phyloP scores from a whole-genome alignment of 768 basidiomycete genomes.

The Hygrophoropsis aurantiaca region DNA sequence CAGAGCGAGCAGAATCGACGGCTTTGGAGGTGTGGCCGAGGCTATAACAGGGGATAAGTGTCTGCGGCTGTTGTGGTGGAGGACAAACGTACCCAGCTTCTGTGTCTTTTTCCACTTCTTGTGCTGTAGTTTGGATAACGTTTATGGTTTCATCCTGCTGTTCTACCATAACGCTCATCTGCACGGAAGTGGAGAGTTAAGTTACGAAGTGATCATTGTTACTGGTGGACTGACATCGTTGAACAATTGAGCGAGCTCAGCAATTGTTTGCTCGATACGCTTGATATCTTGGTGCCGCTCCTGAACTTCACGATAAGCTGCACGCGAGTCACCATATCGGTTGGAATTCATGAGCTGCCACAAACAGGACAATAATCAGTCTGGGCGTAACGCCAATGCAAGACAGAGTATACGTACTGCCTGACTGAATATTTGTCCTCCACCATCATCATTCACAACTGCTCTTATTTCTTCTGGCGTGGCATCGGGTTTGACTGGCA shows the following conservation, averaged over 20 bases:
- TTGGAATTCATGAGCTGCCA: slow-evolving; percentile 72
- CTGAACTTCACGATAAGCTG: slow-evolving; percentile 86
- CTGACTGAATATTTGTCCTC: slow-evolving; percentile 69
- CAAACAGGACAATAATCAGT: background rate
- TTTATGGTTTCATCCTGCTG: slow-evolving; percentile 79
- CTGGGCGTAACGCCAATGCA: background rate
- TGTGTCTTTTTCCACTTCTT: slow-evolving; percentile 65
- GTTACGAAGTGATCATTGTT: background rate
- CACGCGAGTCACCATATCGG: slow-evolving; percentile 79
- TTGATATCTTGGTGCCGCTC: slow-evolving; percentile 83
- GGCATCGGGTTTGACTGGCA: slow-evolving; percentile 81
- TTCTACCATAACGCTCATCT: slow-evolving; percentile 79
- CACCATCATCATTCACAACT: slow-evolving; percentile 62
- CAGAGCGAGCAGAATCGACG: slow-evolving; percentile 63
- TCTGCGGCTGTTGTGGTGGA: background rate
- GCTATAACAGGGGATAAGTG: slow-evolving; percentile 33
- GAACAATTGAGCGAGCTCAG: slow-evolving; percentile 88
- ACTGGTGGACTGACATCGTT: slow-evolving; percentile 56
- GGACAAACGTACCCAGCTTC: slow-evolving; percentile 54
- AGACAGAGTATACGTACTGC: slow-evolving; percentile 42
- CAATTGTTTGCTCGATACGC: slow-evolving; percentile 82
- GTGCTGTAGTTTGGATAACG: slow-evolving; percentile 61
- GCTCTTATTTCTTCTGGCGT: slow-evolving; percentile 75
- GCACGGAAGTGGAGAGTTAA: slow-evolving; percentile 4
- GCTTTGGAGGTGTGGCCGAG: slow-evolving; percentile 64